phyloP scores from a whole-genome alignment of 495 filamentous ascomycete species.

The Penicillium longicatenatum region DNA sequence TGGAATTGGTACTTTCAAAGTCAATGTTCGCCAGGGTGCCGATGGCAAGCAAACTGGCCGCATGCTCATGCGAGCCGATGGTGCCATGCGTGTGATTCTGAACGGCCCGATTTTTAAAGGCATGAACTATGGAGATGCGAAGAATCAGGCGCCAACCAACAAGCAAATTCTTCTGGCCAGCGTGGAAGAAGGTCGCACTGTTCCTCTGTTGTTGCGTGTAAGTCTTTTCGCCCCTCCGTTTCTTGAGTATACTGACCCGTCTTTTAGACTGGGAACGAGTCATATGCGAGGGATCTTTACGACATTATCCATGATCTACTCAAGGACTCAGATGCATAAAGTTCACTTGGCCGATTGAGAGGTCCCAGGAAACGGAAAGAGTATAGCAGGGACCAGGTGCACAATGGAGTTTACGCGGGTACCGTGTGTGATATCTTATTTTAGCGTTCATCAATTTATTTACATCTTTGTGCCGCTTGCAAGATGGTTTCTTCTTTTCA shows the following conservation, averaged over 20 bases:
- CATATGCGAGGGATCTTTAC: slow-evolving; percentile 43
- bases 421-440: slow-evolving; percentile 13
- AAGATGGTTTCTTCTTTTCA: background rate
- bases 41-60: slow-evolving; percentile 60
- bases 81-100: slow-evolving; percentile 80
- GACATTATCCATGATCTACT: slow-evolving; percentile 37
- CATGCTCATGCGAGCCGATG: slow-evolving; percentile 86
- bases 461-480: background rate
- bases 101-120: slow-evolving; percentile 75
- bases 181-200: slow-evolving; percentile 58
- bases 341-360: background rate
- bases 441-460: slow-evolving; percentile 24
- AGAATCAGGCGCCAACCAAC: slow-evolving; percentile 47
- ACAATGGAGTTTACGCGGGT: slow-evolving; percentile 16
- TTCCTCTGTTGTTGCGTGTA: slow-evolving; percentile 73
- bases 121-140: slow-evolving; percentile 66
- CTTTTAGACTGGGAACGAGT: slow-evolving; percentile 45
- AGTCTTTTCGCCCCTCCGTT: slow-evolving; percentile 22
- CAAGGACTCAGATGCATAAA: background rate
- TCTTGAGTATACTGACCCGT: slow-evolving; percentile 12
- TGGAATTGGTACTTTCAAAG: slow-evolving; percentile 77
- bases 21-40: slow-evolving; percentile 64
- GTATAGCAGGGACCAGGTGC: slow-evolving; percentile 15
- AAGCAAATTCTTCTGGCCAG: slow-evolving; percentile 64
- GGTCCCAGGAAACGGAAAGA: background rate